Percentiles rank a stretch among this genome's conserved stretches.
phyloP scores from a whole-genome alignment of 2,329 filamentous ascomycete genomes.

The Parastagonospora nodorum region DNA sequence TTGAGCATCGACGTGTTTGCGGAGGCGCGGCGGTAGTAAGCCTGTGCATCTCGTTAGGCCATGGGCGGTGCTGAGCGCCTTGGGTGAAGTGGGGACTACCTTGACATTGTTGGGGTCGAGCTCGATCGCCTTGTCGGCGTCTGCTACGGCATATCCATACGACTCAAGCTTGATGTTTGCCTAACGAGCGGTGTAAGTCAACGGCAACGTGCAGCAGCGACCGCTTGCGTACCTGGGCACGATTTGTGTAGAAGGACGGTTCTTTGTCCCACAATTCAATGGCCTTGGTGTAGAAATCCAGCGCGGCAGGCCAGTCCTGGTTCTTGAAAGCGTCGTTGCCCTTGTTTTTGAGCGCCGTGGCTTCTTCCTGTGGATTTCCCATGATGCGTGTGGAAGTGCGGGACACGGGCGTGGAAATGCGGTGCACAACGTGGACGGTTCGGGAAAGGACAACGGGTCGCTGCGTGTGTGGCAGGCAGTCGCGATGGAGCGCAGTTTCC shows the following conservation, averaged over 20 bases:
- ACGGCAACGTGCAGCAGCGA: constrained; percentile 24
- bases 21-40: constrained; percentile 91
- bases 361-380: constrained; percentile 64
- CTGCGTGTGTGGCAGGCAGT: neutral
- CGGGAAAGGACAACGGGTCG: neutral
- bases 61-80: neutral
- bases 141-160: constrained; percentile 88
- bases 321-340: constrained; percentile 91
- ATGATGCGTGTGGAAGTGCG: constrained; percentile 26
- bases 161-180: constrained; percentile 94
- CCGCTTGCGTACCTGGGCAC: constrained; percentile 75
- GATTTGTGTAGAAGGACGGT: constrained; percentile 90
- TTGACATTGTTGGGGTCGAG: constrained; percentile 88
- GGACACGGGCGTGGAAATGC: constrained; percentile 2
- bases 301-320: constrained; percentile 83
- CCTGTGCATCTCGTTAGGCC: constrained; percentile 56
- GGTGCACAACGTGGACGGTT: neutral
- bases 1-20: constrained; percentile 90
- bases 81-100: constrained; percentile 55
- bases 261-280: constrained; percentile 84
- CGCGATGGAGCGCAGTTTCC: constrained; percentile 1
- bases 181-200: constrained; percentile 54
- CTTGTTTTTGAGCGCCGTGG: constrained; percentile 84
- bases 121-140: constrained; percentile 90
- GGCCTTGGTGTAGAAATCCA: constrained; percentile 84